Evolutionary conservation across 495 filamentous ascomycete species (phyloP).

Genomic region (Viridothelium virens): DNA sequence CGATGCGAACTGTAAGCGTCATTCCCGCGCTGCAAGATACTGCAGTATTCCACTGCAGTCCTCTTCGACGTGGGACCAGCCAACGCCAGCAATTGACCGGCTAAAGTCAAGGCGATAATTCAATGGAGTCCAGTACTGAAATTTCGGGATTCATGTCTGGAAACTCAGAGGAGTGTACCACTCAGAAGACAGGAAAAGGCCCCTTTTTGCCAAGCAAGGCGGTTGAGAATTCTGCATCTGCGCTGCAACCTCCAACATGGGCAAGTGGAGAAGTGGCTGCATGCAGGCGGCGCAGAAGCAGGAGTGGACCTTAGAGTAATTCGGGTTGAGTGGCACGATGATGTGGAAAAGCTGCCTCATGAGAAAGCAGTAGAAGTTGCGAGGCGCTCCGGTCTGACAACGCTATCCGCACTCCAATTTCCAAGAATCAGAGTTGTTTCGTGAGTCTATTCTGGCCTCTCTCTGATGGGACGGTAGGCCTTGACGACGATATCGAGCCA

Average conservation of each 20-base stretch:
- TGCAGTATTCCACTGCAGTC: too few species aligned
- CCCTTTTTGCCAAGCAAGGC: background rate
- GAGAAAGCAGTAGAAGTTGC: background rate
- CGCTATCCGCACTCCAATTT: background rate
- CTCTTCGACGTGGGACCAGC: background rate
- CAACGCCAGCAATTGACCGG: background rate
- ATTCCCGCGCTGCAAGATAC: too few species aligned
- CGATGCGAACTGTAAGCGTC: background rate
- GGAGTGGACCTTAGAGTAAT: background rate
- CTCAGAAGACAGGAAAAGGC: background rate
- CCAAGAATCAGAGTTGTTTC: background rate
- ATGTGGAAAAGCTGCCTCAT: background rate
- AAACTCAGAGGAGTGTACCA: background rate
- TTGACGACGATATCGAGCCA: background rate
- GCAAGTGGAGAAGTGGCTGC: slow-evolving; percentile 1
- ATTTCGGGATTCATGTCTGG: background rate
- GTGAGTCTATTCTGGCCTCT: background rate
- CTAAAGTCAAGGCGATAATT: background rate
- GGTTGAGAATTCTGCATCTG: background rate
- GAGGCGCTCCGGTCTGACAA: background rate
- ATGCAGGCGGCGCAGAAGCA: background rate
- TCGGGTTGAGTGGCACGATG: background rate
- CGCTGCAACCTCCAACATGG: slow-evolving; percentile 9
- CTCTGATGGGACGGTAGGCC: slow-evolving; percentile 1
- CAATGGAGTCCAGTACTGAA: background rate